These are phyloP conservation scores for Xenoacremonium recifei DNA, from an alignment of 2,329 filamentous ascomycete genomes.

Conservation along the genomic window DNA sequence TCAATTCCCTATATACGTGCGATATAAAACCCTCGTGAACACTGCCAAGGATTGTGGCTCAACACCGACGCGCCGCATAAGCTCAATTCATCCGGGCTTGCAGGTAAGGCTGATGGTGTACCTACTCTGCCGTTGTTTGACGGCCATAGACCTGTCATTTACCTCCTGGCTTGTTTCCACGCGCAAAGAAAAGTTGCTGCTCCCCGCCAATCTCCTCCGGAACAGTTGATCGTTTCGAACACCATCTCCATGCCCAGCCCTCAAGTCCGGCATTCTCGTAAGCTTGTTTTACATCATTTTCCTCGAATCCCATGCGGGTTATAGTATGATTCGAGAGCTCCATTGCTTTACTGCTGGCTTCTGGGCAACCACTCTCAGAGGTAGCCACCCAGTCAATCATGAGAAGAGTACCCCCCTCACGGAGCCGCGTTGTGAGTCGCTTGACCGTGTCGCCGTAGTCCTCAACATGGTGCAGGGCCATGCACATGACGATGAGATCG, in stretches of 20 bases:
- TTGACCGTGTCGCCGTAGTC: conserved; percentile 26
- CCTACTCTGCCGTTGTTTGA: no score
- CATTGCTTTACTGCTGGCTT: not conserved
- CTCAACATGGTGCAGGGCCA: conserved; percentile 36
- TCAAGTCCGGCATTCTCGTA: conserved; percentile 23
- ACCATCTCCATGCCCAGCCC: conserved; percentile 25
- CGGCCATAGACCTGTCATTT: no score
- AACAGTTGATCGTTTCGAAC: conserved; percentile 15
- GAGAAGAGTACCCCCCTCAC: conserved; percentile 29
- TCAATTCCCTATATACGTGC: no score
- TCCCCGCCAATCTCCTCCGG: conserved; percentile 22
- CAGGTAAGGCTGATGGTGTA: no score
- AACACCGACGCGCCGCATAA: no score
- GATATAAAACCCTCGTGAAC: no score
- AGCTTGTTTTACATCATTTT: conserved; percentile 16
- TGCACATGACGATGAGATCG: conserved; percentile 32
- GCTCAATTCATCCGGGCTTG: no score
- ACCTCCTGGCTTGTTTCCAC: conserved; percentile 14
- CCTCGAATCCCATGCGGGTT: conserved; percentile 20
- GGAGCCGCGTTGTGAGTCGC: conserved; percentile 26
- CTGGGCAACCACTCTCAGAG: conserved; percentile 11
- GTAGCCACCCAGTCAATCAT: conserved; percentile 31
- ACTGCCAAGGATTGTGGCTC: no score
- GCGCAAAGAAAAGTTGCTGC: conserved; percentile 26
- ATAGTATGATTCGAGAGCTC: conserved; percentile 15